Base-by-base conservation (phyloP, 768 basidiomycete genomes). In the Filobasidium floriforme region DNA sequence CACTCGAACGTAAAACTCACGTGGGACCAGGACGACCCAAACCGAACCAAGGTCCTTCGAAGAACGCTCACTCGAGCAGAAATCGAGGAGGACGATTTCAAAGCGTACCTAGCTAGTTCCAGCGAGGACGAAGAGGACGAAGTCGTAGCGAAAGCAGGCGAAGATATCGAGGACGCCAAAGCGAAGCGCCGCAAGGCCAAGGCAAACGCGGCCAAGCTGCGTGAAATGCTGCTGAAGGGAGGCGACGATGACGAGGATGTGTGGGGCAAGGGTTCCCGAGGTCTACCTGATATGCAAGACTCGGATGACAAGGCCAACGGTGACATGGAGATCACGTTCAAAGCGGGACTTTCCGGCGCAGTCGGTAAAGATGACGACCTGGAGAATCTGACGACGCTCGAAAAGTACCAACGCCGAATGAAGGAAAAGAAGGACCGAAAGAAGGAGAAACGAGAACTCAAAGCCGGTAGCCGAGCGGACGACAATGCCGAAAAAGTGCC, bases 1-100 rank as follows among this genome's bases (percentile, higher is more conserved):
- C 93, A 98, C 76, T 99, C 96, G 15, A 96, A 92, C 81, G 94
- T 98, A 67, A 96, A 90, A 74, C 84, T 98, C 40, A 96, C 93
- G 5, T 99, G 96, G 96, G 96, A 99, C 70, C 90, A 92, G 63
- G 96, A 98, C 77, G 93, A 98, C 71, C 87, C 89, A 0, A 89
- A 92, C 73, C 87, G 94, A 46, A 84, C 83, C 65, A 86, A 85
- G 52, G 72, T 92, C 59, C 90, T 92, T 0, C 86, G 92, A 55
- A 87, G 92, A 24, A 81, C 82, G 0, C 81, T 96, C 49, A 85
- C 89, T 0, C 83, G 84, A 62, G 87, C 91, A 74, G 91, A 97
- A 75, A 87, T 98, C 29, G 92, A 96, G 59, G 88, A 93, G 66
- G 85, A 85, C 63, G 92, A 98, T 73, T 97, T 94, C 82, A 85